A percentile compares a stretch with the other conserved stretches of the same genome.
Evolutionary conservation across 139 green algal species (phyloP).

Genomic region (Micromonas commoda): DNA sequence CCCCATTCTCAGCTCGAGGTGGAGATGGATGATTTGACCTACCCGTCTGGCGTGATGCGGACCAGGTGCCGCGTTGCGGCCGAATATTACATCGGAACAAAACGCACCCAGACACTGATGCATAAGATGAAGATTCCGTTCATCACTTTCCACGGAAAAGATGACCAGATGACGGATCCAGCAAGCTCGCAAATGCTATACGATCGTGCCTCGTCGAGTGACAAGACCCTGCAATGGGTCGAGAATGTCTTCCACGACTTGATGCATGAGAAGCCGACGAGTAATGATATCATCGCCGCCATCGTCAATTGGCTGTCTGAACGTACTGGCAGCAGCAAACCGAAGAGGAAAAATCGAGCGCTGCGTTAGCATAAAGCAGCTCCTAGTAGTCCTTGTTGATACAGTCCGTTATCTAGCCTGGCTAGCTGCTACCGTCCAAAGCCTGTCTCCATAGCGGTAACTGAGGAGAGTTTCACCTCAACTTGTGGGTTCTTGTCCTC

Average conservation of each 20-base stretch:
- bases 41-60: neutral
- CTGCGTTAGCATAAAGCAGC: too few relatives aligned
- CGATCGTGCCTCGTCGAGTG: neutral
- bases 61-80: neutral
- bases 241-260: constrained; percentile 14
- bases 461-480: neutral
- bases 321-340: neutral
- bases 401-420: neutral
- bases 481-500: neutral
- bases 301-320: constrained; percentile 6
- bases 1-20: constrained; percentile 3
- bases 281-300: neutral
- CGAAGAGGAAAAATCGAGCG: neutral
- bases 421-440: neutral
- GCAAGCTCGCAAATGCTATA: neutral
- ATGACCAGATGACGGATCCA: constrained; percentile 19
- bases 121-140: constrained; percentile 2
- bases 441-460: neutral
- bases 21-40: neutral
- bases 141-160: constrained; percentile 1
- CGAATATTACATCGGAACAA: neutral
- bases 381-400: too few relatives aligned
- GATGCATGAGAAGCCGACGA: neutral
- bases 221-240: neutral
- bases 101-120: neutral